phyloP scores from a whole-genome alignment of 2,329 filamentous ascomycete species.

The Colletotrichum liaoningense region DNA sequence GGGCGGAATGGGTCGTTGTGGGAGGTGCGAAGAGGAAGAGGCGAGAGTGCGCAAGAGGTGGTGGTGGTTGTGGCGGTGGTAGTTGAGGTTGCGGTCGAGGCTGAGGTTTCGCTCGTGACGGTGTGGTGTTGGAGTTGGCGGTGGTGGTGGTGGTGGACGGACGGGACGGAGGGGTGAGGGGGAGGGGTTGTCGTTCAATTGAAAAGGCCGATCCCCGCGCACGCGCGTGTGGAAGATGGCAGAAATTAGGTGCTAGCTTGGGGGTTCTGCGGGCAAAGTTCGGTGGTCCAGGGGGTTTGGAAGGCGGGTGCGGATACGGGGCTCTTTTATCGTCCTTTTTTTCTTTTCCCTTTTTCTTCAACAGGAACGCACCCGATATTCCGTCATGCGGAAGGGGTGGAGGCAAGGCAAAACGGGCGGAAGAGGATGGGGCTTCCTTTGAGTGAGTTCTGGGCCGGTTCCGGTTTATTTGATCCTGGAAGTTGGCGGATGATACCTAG shows the following conservation, averaged over 20 bases:
- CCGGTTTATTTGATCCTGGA: neutral
- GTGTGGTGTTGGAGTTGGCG: slow-evolving; percentile 10
- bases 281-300: slow-evolving; percentile 3
- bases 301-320: neutral
- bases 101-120: neutral
- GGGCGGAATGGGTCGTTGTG: neutral
- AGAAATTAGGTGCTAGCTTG: slow-evolving; percentile 10
- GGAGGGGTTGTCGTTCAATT: slow-evolving; percentile 16
- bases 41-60: neutral
- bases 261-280: slow-evolving; percentile 11
- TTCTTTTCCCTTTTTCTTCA: slow-evolving; percentile 9
- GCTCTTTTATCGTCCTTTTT: neutral
- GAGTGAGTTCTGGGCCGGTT: neutral
- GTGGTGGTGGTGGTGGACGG: neutral
- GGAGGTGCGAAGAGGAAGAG: neutral
- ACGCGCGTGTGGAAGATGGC: neutral
- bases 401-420: slow-evolving; percentile 5
- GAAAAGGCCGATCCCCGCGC: slow-evolving; percentile 8
- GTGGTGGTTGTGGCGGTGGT: neutral
- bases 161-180: slow-evolving; percentile 1
- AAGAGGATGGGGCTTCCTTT: neutral
- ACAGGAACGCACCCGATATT: slow-evolving; percentile 12
- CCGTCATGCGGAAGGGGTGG: slow-evolving; percentile 15
- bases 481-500: too few relatives aligned
- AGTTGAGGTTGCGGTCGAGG: neutral